These are phyloP conservation scores for Croton laevigatus DNA, from an alignment of 441 rosid species.

Conservation along the genomic window DNA sequence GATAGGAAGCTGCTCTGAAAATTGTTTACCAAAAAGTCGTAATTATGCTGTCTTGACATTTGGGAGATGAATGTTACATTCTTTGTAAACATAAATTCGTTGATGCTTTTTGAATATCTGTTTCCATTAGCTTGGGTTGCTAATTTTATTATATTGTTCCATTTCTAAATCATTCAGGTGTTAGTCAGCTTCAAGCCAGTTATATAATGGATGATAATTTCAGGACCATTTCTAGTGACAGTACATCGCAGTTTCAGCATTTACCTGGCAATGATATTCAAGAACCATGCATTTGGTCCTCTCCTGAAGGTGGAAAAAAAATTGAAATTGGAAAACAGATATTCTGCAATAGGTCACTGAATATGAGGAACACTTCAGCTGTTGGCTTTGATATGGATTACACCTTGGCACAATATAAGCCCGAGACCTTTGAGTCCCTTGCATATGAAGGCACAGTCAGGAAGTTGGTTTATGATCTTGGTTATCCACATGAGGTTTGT, in stretches of 20 bases:
- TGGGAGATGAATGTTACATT: background rate
- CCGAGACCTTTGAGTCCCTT: slow-evolving; percentile 95
- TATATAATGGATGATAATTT: slow-evolving; percentile 51
- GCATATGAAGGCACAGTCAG: slow-evolving; percentile 87
- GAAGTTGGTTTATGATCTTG: slow-evolving; percentile 85
- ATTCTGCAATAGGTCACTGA: slow-evolving; percentile 91
- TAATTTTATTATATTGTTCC: slow-evolving; percentile 14
- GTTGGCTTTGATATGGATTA: slow-evolving; percentile 99
- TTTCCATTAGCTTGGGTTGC: background rate
- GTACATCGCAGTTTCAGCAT: slow-evolving; percentile 29
- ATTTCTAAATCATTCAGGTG: slow-evolving; percentile 45
- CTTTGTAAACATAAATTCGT: background rate
- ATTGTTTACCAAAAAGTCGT: no score
- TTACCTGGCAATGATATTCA: slow-evolving; percentile 30
- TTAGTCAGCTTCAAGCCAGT: slow-evolving; percentile 37
- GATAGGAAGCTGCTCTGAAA: background rate
- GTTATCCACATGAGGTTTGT: slow-evolving; percentile 88
- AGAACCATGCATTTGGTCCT: slow-evolving; percentile 58
- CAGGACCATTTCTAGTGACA: slow-evolving; percentile 35
- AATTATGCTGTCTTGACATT: slow-evolving; percentile 1
- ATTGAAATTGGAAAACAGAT: slow-evolving; percentile 71
- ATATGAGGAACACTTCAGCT: slow-evolving; percentile 91
- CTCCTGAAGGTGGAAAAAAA: slow-evolving; percentile 60
- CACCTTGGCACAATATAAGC: slow-evolving; percentile 93
- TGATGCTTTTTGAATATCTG: background rate